Base-by-base conservation (phyloP, 2,329 filamentous ascomycete species). In the Cytospora chrysosperma region DNA sequence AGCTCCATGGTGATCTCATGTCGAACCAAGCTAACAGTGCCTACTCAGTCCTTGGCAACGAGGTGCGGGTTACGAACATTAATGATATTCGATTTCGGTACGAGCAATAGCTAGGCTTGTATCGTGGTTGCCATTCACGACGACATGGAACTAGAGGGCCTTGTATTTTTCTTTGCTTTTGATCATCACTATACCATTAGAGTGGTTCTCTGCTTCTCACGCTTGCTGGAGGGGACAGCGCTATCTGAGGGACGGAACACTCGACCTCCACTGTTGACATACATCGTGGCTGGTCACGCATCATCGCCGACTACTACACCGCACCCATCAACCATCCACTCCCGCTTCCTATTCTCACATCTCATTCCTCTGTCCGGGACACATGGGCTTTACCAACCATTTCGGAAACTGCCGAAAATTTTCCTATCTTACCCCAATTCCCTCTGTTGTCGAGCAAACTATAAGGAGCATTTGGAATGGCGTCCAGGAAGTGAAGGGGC, bases 41-140 rank as follows among this genome's bases (percentile, higher is more conserved):
- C 24, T 68, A 84, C 81, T 73, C 81, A 84, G 81, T 73, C 81
- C 81, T 67, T 85, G 82, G 82, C 82, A 85, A 74, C 80, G 82
- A 68, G 82, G 82, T 69, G 82, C 82, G 61, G 82, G 82, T 66
- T 85, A 85, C 71, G 82, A 85, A 72, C 67, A 72, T 62, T 72
- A 67, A 71, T 61, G 65, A 67, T 56, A 62, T 56, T 51, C 40
- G 40, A 57, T 59, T 60, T 59, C 61, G 61, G 59, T 52, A 50
- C 50, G 30, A 64, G 53, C 61, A 28, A 28, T 54, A 47, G 26
- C 55, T 32, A 61, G 37, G 57, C 61, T 40, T 57, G 57, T 57
- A 56, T 56, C 40, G 50, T 32, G 56, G 55, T 66, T 49, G 61
- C 58, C 61, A 57, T 58, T 66, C 62, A 66, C 61, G 64, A 66